These are phyloP conservation scores for Eruca vesicaria DNA, from an alignment of 441 rosid species.

Conservation along the genomic window DNA sequence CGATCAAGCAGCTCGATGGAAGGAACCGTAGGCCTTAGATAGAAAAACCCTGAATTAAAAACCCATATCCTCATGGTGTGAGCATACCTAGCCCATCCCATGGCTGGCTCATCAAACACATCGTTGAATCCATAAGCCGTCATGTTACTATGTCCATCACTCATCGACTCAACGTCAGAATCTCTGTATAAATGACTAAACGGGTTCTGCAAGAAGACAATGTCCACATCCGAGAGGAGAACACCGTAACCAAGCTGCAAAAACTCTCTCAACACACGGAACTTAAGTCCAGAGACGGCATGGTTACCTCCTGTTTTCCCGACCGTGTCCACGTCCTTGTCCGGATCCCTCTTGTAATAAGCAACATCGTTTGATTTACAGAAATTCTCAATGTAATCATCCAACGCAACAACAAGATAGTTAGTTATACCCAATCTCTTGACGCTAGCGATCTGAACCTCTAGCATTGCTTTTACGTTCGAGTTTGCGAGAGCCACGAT, in stretches of 20 bases:
- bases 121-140: conserved; percentile 94
- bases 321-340: conserved; percentile 59
- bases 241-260: conserved; percentile 93
- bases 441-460: conserved; percentile 83
- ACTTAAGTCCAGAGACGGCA: conserved; percentile 91
- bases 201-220: conserved; percentile 88
- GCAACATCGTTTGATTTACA: conserved; percentile 82
- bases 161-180: conserved; percentile 95
- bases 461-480: conserved; percentile 66
- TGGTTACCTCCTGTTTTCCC: conserved; percentile 83
- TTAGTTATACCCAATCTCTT: conserved; percentile 75
- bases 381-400: conserved; percentile 63
- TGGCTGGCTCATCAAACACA: conserved; percentile 85
- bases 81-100: conserved; percentile 99
- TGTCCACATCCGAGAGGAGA: conserved; percentile 96
- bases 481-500: conserved; percentile 92
- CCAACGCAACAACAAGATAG: conserved; percentile 83
- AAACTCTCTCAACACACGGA: conserved; percentile 86
- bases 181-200: conserved; percentile 79
- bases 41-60: conserved; percentile 95
- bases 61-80: conserved; percentile 99
- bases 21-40: conserved; percentile 84
- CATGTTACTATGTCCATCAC: conserved; percentile 80
- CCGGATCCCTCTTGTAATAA: conserved; percentile 83
- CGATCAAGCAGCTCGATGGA: conserved; percentile 92